Conservation (phyloP, 768 basidiomycete genomes). For the Psilocybe cyanescens region DNA sequence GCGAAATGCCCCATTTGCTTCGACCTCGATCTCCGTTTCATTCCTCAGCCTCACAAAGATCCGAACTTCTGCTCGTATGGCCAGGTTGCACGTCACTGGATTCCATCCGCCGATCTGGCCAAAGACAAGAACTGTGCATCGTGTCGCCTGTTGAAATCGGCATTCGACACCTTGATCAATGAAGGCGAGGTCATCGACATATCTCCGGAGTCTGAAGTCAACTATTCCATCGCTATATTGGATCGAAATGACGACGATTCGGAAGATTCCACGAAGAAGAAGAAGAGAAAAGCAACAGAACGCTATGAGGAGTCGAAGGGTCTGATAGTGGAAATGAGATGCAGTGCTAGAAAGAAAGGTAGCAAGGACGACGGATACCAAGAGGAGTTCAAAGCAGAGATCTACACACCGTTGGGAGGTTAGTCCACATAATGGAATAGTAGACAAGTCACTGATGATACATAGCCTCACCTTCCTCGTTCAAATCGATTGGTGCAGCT, state of each 20-base stretch:
- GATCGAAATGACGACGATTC: constrained; percentile 11
- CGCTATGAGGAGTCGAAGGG: background rate
- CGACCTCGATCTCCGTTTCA: constrained; percentile 16
- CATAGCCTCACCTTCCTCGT: constrained; percentile 6
- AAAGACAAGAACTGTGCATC: constrained; percentile 12
- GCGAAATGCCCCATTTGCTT: constrained; percentile 16
- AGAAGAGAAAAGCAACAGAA: too few species aligned
- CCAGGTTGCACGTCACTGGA: constrained; percentile 17
- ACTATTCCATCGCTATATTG: constrained; percentile 17
- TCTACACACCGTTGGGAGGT: constrained; percentile 14
- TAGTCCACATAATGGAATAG: background rate
- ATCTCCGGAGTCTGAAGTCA: constrained; percentile 1
- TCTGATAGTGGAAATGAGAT: constrained; percentile 14
- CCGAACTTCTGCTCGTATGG: constrained; percentile 13
- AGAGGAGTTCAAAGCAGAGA: constrained; percentile 19
- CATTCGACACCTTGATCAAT: constrained; percentile 14
- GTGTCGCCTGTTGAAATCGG: constrained; percentile 13
- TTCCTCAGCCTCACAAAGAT: constrained; percentile 20
- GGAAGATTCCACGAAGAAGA: background rate
- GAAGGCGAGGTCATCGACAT: constrained; percentile 4
- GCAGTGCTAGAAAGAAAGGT: constrained; percentile 2
- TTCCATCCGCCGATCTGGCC: constrained; percentile 10
- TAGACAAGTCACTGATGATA: background rate
- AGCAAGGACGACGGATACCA: constrained; percentile 7
- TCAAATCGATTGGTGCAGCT: constrained; percentile 15